Percentiles rank a stretch among this genome's conserved stretches.
Conservation (phyloP, 164 flowering plant species). For the Taxillus chinensis region DNA sequence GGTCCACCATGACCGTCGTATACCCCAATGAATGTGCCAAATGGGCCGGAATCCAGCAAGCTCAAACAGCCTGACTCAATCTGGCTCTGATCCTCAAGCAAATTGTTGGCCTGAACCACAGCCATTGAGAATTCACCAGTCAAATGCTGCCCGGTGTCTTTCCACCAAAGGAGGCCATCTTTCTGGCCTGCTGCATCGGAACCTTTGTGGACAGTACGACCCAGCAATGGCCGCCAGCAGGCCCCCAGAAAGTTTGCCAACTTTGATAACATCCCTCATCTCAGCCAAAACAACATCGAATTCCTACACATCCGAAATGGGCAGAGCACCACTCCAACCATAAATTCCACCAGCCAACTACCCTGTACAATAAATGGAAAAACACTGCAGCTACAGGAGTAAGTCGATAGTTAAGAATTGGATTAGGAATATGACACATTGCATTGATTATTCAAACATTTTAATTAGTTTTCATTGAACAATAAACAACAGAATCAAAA, state of each 20-base stretch:
- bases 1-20: constrained; percentile 68
- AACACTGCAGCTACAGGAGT: no score
- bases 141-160: constrained; percentile 41
- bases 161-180: constrained; percentile 57
- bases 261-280: constrained; percentile 56
- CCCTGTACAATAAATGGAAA: not conserved
- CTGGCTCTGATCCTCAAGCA: constrained; percentile 63
- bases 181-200: constrained; percentile 38
- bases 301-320: constrained; percentile 31
- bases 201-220: constrained; percentile 13
- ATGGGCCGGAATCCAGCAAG: constrained; percentile 37
- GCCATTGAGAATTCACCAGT: constrained; percentile 53
- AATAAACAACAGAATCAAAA: no score
- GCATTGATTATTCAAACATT: no score
- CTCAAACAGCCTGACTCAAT: constrained; percentile 48
- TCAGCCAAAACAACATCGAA: constrained; percentile 27
- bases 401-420: no score
- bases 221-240: constrained; percentile 35
- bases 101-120: constrained; percentile 51
- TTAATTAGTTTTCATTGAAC: no score
- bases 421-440: no score
- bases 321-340: constrained; percentile 9
- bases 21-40: constrained; percentile 46
- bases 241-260: constrained; percentile 40
- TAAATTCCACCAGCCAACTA: not conserved